Evolutionary conservation across 352 stramenopile genomes (phyloP), one percentile per base, ranked within the genome.

Genomic region (Globisporangium spiculum): DNA sequence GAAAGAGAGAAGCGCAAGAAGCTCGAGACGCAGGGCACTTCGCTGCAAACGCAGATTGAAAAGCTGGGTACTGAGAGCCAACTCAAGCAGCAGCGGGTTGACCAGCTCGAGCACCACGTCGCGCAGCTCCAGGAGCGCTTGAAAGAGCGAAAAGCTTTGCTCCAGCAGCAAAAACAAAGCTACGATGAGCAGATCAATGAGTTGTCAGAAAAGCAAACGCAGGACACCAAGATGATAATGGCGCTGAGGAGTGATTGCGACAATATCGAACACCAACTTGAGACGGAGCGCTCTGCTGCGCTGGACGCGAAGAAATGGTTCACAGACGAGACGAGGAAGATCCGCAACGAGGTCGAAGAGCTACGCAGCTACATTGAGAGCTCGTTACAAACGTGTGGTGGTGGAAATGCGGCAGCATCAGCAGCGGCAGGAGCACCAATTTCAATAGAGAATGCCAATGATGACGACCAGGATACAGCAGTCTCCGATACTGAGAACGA

Each of bases 1-100:
- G 84, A 92, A 64, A 72, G 72, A 9, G 73, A 85, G 16, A 86
- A 86, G 63, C 78, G 79, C 59, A 84, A 84, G 65, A 79, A 85
- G 53, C 48, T 76, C 12, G 81, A 92, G 50, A 75, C 54, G 12
- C 60, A 68, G 14, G 66, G 74, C 6, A 73, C 73, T 22, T 66
- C 65, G 16, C 36, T 84, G n/a, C 72, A 90, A 57, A 66, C 64
- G 58, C 72, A 85, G 55, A 52, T 84, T 38, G 72, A 77, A 41
- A 59, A 65, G n/a, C 68, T 84, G 38, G 80, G 84, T 60, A 20
- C 32, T 6, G 65, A 76, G 12, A 68, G 69, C 5, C 61, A 58
- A 0, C 63, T 71, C 22, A 78, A 83, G 24, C 60, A 85, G 38
- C 74, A 77, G 0, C 75, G 80, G 20, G 66, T 83, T 4, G 52